phyloP scores from a whole-genome alignment of 495 filamentous ascomycete species.

The Trichoderma erinaceum region DNA sequence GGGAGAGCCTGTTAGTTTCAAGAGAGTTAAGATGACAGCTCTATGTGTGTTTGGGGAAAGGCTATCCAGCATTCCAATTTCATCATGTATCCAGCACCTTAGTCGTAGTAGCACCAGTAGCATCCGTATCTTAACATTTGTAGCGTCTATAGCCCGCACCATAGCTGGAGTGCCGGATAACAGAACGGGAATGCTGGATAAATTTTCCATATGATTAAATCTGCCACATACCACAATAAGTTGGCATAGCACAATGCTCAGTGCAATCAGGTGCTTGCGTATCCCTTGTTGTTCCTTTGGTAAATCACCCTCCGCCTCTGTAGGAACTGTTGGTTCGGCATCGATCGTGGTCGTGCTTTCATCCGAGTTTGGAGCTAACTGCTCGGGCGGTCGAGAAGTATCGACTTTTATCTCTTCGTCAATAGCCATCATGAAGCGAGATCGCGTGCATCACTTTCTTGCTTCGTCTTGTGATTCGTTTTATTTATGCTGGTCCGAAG shows the following conservation, averaged over 20 bases:
- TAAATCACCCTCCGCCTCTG: neutral
- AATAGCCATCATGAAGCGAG: neutral
- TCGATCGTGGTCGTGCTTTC: neutral
- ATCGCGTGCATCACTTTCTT: neutral
- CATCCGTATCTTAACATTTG: no score
- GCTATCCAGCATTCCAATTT: no score
- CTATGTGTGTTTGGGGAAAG: neutral
- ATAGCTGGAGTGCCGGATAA: no score
- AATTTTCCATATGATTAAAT: no score
- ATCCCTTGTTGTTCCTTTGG: neutral
- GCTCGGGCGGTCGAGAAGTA: neutral
- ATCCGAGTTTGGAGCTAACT: neutral
- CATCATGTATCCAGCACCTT: no score
- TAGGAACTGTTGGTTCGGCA: neutral
- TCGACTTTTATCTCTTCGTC: neutral
- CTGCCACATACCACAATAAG: slow-evolving; percentile 4
- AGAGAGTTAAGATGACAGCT: neutral
- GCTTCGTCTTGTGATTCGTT: neutral
- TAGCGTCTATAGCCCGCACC: no score
- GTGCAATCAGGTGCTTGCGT: neutral
- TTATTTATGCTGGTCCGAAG: neutral
- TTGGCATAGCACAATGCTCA: slow-evolving; percentile 7
- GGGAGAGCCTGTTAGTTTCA: neutral
- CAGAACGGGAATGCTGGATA: no score
- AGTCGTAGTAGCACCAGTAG: no score